These are phyloP conservation scores for Meyerozyma athensensis DNA, from an alignment of 1,139 yeast species.

Conservation along the genomic window DNA sequence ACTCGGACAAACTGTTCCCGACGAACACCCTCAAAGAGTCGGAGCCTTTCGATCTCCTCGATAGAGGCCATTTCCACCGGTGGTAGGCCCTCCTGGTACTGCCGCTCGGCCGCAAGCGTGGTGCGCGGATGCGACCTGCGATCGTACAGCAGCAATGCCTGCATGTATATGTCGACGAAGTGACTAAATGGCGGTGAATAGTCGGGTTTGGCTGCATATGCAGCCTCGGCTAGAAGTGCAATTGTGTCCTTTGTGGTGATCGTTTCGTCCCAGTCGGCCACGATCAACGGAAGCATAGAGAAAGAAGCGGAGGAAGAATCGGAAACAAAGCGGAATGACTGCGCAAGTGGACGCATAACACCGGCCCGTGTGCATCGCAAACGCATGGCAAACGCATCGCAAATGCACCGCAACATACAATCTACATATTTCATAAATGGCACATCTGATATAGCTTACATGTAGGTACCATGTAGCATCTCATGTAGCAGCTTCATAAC, in stretches of 20 bases:
- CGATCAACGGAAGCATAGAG: constrained; percentile 20
- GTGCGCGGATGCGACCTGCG: constrained; percentile 13
- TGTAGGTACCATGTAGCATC: no score
- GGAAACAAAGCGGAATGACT: no score
- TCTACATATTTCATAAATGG: no score
- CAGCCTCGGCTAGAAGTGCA: constrained; percentile 45
- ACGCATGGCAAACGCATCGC: no score
- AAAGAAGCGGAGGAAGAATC: no score
- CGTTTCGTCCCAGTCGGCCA: constrained; percentile 73
- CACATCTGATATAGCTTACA: no score
- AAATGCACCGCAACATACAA: no score
- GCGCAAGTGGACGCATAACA: no score
- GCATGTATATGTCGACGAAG: constrained; percentile 42
- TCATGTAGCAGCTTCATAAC: no score
- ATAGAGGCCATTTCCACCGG: constrained; percentile 51
- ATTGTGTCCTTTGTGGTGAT: constrained; percentile 58
- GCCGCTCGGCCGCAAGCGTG: constrained; percentile 28
- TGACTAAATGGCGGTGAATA: constrained; percentile 38
- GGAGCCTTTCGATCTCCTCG: constrained; percentile 32
- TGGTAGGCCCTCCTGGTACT: constrained; percentile 42
- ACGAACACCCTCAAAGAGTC: constrained; percentile 43
- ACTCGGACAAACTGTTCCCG: constrained; percentile 25
- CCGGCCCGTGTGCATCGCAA: no score
- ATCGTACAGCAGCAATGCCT: constrained; percentile 26
- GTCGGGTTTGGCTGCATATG: constrained; percentile 36